A percentile compares a stretch with the other conserved stretches of the same genome.
Conservation (phyloP, 306 rosid genomes). For the Abrus precatorius region DNA sequence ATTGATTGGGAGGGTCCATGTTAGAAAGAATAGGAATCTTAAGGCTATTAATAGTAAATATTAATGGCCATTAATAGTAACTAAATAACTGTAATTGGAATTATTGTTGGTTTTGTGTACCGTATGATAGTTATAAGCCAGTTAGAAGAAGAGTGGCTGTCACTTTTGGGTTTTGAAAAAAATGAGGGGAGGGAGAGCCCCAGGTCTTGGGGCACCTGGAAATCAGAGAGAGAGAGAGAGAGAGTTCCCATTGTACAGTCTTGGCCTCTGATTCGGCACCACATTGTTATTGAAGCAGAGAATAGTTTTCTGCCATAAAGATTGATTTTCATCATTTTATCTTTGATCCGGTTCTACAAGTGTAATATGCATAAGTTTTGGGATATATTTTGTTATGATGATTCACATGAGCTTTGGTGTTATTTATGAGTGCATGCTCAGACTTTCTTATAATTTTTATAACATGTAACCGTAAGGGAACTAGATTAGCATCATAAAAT, state of each 20-base stretch:
- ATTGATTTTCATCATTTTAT: neutral
- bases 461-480: neutral
- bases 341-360: neutral
- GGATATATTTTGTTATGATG: neutral
- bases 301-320: neutral
- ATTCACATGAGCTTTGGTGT: constrained; percentile 7
- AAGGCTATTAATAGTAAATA: neutral
- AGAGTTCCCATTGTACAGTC: neutral
- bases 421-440: constrained; percentile 14
- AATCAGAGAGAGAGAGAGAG: neutral
- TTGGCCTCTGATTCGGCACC: neutral
- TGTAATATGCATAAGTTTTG: constrained; percentile 8
- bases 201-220: neutral
- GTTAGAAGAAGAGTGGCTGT: neutral
- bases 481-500: neutral
- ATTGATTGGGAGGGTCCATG: neutral
- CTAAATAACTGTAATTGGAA: neutral
- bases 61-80: neutral
- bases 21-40: neutral
- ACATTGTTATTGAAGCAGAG: neutral
- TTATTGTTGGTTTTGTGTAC: neutral
- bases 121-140: neutral
- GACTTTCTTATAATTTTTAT: neutral
- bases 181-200: neutral
- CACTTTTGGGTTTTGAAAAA: neutral